A percentile compares a stretch with the other conserved stretches of the same genome.
These are phyloP conservation scores for Globisporangium solare DNA, from an alignment of 352 stramenopile genomes.

Conservation along the genomic window DNA sequence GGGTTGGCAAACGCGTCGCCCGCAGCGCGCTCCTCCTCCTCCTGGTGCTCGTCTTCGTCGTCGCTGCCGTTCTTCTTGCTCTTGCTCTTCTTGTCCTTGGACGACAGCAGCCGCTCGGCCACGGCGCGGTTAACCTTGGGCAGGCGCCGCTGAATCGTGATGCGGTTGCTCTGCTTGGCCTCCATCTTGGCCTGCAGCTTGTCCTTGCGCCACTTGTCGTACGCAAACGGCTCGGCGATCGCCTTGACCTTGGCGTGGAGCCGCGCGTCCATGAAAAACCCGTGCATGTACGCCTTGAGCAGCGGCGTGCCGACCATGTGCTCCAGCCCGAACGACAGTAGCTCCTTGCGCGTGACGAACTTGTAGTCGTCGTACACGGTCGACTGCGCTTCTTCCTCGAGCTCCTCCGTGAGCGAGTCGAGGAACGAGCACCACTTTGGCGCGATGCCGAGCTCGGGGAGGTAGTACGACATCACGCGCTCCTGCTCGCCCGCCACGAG, in stretches of 20 bases:
- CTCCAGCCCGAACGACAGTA: constrained; percentile 95
- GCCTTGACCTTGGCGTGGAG: constrained; percentile 96
- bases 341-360: constrained; percentile 95
- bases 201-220: constrained; percentile 97
- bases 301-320: constrained; percentile 97
- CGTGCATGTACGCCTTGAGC: constrained; percentile 99
- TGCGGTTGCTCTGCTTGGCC: constrained; percentile 86
- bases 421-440: constrained; percentile 99
- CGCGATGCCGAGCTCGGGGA: constrained; percentile 95
- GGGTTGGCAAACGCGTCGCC: constrained; percentile 59
- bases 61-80: constrained; percentile 22
- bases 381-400: constrained; percentile 94
- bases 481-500: constrained; percentile 96
- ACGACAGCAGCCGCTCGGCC: constrained; percentile 78
- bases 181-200: constrained; percentile 93
- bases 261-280: constrained; percentile 99
- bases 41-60: constrained; percentile 18
- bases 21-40: constrained; percentile 20
- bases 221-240: constrained; percentile 96
- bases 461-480: constrained; percentile 98
- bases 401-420: constrained; percentile 98
- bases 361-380: constrained; percentile 99
- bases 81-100: constrained; percentile 60
- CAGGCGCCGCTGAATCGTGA: constrained; percentile 83
- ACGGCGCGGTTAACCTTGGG: constrained; percentile 90